Evolutionary conservation across 1,139 yeast genomes (phyloP).

Genomic region (Debaryomyces singareniensis): DNA sequence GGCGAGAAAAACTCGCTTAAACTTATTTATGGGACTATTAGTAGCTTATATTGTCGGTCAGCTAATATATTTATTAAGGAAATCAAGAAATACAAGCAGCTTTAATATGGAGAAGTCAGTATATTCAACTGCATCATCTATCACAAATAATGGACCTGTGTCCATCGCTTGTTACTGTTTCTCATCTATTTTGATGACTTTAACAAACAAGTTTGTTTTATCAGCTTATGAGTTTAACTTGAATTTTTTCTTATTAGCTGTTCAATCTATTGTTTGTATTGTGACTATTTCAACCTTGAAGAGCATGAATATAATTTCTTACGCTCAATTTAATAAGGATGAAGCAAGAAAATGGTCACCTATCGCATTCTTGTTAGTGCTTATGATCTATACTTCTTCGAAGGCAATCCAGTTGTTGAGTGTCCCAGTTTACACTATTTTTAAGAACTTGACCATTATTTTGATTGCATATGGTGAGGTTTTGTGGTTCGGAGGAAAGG

Average conservation of each 20-base stretch:
- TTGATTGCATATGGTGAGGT: constrained; percentile 98
- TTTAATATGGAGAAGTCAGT: constrained; percentile 28
- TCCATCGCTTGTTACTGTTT: constrained; percentile 84
- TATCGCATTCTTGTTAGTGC: constrained; percentile 78
- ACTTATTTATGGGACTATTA: constrained; percentile 34
- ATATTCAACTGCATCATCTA: constrained; percentile 19
- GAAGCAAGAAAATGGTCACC: constrained; percentile 97
- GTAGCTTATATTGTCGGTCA: constrained; percentile 37
- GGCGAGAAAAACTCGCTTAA: no score
- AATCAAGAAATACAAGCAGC: constrained; percentile 12
- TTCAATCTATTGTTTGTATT: constrained; percentile 79
- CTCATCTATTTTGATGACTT: constrained; percentile 96
- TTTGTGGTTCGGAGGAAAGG: constrained; percentile 91
- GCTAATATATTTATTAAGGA: constrained; percentile 24
- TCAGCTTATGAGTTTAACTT: constrained; percentile 79
- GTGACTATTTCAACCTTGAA: constrained; percentile 66
- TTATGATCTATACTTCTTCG: constrained; percentile 94
- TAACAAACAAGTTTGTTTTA: constrained; percentile 90
- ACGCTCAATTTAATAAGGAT: constrained; percentile 74
- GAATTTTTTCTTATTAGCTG: constrained; percentile 81
- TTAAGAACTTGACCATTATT: constrained; percentile 94
- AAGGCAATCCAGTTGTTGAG: constrained; percentile 88
- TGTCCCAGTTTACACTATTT: constrained; percentile 94
- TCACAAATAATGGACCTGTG: constrained; percentile 78
- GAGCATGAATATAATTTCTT: constrained; percentile 68